phyloP scores from a whole-genome alignment of 2,329 filamentous ascomycete species.

The Alternaria gansuensis region DNA sequence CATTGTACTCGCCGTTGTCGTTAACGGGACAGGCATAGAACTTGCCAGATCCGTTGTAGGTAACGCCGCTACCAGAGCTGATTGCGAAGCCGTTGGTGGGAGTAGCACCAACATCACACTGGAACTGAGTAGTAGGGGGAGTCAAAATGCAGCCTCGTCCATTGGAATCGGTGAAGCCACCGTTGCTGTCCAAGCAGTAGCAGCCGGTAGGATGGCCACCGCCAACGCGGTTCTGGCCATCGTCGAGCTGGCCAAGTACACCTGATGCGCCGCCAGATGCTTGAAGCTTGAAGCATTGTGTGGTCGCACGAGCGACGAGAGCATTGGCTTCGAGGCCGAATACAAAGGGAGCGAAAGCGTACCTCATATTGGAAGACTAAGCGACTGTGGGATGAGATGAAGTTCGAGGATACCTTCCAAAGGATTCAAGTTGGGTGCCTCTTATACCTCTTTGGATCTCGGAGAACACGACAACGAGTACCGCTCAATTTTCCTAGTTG shows the following conservation, averaged over 20 bases:
- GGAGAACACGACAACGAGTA: constrained; percentile 18
- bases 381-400: constrained; percentile 10
- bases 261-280: constrained; percentile 53
- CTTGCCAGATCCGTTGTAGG: constrained; percentile 60
- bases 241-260: constrained; percentile 66
- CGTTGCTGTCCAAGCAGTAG: constrained; percentile 64
- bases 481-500: constrained; percentile 1
- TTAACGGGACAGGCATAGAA: constrained; percentile 71
- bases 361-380: constrained; percentile 32
- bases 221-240: constrained; percentile 70
- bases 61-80: constrained; percentile 62
- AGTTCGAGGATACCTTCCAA: constrained; percentile 1
- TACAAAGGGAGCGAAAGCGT: constrained; percentile 31
- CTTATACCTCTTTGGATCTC: constrained; percentile 3
- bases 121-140: constrained; percentile 66
- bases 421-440: constrained; percentile 1
- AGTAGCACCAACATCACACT: constrained; percentile 65
- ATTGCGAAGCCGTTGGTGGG: constrained; percentile 65
- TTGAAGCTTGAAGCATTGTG: constrained; percentile 32
- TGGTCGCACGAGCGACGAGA: constrained; percentile 30
- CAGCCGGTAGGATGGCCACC: constrained; percentile 58
- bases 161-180: constrained; percentile 62
- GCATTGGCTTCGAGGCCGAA: constrained; percentile 37
- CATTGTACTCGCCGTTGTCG: constrained; percentile 63
- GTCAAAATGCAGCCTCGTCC: constrained; percentile 71